Base-by-base conservation (phyloP, 768 basidiomycete genomes). In the Termitomyces sp. region DNA sequence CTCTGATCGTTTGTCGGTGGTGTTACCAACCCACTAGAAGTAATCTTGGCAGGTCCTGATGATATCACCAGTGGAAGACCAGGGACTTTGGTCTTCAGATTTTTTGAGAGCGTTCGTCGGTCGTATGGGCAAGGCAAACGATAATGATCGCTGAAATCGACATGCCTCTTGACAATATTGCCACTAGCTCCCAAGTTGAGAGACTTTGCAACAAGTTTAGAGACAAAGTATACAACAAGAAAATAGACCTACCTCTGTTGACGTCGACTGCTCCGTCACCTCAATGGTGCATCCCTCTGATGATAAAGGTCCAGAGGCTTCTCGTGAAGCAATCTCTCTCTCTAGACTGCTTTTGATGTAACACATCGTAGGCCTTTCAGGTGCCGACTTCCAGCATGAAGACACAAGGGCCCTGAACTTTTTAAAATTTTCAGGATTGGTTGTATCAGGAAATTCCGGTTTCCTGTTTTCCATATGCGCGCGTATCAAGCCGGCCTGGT, bases 361-460 rank as follows among this genome's bases (percentile, higher is more conserved):
- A 10, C 16, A 29, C 31, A 59, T 57, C 19, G 56, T 51, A 35
- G 60, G 58, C 25, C 58, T 35, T 19, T 31, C 50, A 19, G 51
- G 35, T 25, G 53, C 48, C 11, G 31, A 11, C 16, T 57, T 37
- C 56, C 57, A 61, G 46, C 53, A 59, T 29, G 17, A 59, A 14
- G 9, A 23, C 11, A 59, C 17, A 12, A 59, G 34, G 6, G 23
- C 14, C 51, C 44, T 47, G 16, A 53, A 40, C 17, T 42, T n/a
- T 16, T 43, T 38, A 2, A 34, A 38, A 4, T 47, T 23, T 19
- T 42, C 12, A 17, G n/a, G 11, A 7, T 12, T 10, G 31, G 7
- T 10, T 31, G 31, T 17, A 17, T 31, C 48, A 52, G 54, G 58
- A 27, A 46, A 19, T 27, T 54, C 9, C 10, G 49, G 54, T 31